These are phyloP conservation scores for Erucastrum elatum DNA, from an alignment of 345 rosid genomes.

Conservation along the genomic window DNA sequence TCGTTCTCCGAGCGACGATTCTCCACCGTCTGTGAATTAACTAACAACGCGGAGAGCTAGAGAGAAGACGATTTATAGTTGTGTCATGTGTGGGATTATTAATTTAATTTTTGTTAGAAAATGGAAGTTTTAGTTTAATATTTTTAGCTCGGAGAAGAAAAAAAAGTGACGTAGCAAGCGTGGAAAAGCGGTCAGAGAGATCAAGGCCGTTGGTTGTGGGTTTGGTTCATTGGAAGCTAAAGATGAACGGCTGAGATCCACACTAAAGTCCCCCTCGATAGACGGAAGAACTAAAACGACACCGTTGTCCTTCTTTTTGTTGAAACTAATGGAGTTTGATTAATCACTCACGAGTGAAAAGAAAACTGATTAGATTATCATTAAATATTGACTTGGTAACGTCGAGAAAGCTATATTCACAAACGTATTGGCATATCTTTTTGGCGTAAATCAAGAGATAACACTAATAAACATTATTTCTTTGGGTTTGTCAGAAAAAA, in stretches of 20 bases:
- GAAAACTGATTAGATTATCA: no score
- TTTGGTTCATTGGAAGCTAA: neutral
- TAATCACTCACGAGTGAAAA: no score
- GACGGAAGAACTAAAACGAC: neutral
- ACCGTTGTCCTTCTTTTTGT: neutral
- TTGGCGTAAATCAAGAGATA: conserved; percentile 31
- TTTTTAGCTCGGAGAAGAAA: no score
- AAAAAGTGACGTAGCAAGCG: no score
- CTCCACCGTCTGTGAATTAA: neutral
- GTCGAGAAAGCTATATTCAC: neutral
- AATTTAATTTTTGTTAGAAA: no score
- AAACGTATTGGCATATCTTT: neutral
- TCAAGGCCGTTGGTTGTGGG: neutral
- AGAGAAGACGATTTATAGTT: neutral
- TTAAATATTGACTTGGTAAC: no score
- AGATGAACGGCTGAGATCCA: neutral
- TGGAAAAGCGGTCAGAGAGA: neutral
- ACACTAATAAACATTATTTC: neutral
- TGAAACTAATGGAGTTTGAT: neutral
- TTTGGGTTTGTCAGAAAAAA: no score
- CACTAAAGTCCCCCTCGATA: neutral
- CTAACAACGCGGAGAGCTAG: neutral
- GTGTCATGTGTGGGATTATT: no score
- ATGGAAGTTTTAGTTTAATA: no score
- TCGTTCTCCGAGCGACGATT: neutral